Conservation (phyloP, 2,329 filamentous ascomycete genomes). For the Cryphonectria japonica region DNA sequence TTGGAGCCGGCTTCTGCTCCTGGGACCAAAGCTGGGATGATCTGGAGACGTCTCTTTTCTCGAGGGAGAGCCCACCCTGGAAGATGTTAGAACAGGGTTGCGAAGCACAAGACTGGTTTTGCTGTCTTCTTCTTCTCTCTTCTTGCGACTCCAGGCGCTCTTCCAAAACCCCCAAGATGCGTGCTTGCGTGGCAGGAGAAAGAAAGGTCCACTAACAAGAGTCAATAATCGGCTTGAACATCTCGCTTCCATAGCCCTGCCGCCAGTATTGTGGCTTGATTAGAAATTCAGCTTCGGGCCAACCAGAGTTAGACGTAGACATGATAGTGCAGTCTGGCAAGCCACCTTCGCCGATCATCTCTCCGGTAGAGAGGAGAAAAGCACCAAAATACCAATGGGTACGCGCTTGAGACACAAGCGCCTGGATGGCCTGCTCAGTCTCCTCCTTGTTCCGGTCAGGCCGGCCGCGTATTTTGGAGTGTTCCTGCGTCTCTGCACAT, state of each 20-base stretch:
- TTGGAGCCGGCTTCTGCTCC: conserved; percentile 15
- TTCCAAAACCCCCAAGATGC: neutral
- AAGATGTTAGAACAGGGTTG: neutral
- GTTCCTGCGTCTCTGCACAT: conserved; percentile 14
- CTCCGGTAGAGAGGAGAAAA: conserved; percentile 35
- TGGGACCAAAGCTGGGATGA: conserved; percentile 10
- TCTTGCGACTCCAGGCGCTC: neutral
- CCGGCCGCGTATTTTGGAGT: conserved; percentile 28
- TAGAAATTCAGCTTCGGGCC: conserved; percentile 27
- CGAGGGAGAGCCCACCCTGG: conserved; percentile 26
- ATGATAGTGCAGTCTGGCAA: conserved; percentile 27
- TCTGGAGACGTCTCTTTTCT: conserved; percentile 25
- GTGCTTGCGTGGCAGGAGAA: neutral
- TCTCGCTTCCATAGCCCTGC: conserved; percentile 27
- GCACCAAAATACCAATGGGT: conserved; percentile 33
- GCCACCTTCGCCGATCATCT: conserved; percentile 38
- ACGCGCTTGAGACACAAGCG: conserved; percentile 14
- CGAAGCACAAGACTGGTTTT: neutral
- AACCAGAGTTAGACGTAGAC: conserved; percentile 24
- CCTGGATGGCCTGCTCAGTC: conserved; percentile 15
- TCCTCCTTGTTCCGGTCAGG: conserved; percentile 24
- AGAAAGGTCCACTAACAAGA: neutral
- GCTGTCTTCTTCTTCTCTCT: too few species aligned
- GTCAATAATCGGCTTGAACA: conserved; percentile 24
- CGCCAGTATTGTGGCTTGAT: conserved; percentile 21